Evolutionary conservation across 495 filamentous ascomycete species (phyloP), one percentile per base, ranked within the genome.

Genomic region (Talaromyces stipitatus): DNA sequence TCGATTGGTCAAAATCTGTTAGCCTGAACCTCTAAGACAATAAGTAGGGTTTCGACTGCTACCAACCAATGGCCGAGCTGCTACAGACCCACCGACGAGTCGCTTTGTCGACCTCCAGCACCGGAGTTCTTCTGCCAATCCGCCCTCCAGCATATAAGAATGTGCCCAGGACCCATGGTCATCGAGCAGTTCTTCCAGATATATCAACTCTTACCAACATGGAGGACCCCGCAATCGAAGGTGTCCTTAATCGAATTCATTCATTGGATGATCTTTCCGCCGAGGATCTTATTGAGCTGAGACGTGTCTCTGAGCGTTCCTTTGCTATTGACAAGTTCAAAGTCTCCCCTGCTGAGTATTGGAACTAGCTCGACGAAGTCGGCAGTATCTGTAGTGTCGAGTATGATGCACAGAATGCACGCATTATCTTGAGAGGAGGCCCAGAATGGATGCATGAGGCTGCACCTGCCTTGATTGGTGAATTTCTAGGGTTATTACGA

Each of bases 1-100:
- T 55, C 53, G 22, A 55, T 55, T 55, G 33, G 51, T 54, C 51
- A 54, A 36, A 54, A 54, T 54, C 51, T 6, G 1, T 23, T 33
- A 29, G 38, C 38, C 51, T 23, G n/a, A 4, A 14, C 22, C 16
- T 41, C 28, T 24, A 52, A 52, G 50, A 29, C 1, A n/a, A 46
- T 7, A 4, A 36, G 32, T 36, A 36, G 32, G 11, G 16, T 46
- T 20, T 23, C 36, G 12, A 33, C 30, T 7, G 12, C 30, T n/a
- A n/a, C n/a, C n/a, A n/a, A n/a, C n/a, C 4, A 18, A 41, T 41
- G 36, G 36, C 36, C 5, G 36, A 41, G 2, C n/a, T 38, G 18
- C 36, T 41, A 9, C n/a, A 41, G 36, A 18, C n/a, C 26, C 22
- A 23, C 10, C 47, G 27, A 38, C n/a, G 30, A 32, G 30, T 32